Percentiles rank a stretch among this genome's conserved stretches.
Evolutionary conservation across 176 grass and related monocot genomes (phyloP).

Genomic region (Zoysia japonica): DNA sequence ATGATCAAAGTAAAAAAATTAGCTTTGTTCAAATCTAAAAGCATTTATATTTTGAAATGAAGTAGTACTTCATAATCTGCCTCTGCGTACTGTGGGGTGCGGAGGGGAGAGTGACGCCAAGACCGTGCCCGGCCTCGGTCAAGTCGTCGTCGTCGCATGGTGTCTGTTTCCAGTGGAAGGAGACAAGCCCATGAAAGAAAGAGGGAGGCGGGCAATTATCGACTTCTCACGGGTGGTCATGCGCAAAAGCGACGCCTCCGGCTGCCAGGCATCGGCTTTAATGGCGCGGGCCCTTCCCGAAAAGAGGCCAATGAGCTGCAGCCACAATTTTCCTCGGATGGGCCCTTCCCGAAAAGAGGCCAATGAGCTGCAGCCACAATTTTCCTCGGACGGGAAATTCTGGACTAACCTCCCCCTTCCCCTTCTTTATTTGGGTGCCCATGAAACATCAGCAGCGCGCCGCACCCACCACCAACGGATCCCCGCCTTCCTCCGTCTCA

Average conservation of each 20-base stretch:
- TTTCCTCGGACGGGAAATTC: slow-evolving; percentile 32
- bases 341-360: slow-evolving; percentile 35
- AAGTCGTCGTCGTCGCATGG: not conserved
- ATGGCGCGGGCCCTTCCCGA: slow-evolving; percentile 14
- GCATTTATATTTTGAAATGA: too few species aligned
- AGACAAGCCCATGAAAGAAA: not conserved
- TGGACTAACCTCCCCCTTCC: not conserved
- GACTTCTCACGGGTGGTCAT: not conserved
- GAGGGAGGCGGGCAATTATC: not conserved
- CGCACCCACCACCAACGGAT: not conserved
- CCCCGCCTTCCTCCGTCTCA: not conserved
- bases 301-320: slow-evolving; percentile 35
- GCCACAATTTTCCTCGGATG: slow-evolving; percentile 16
- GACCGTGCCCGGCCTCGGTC: not conserved
- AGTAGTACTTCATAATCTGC: too few species aligned
- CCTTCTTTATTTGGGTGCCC: slow-evolving; percentile 5
- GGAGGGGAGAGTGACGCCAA: too few species aligned
- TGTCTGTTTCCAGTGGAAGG: not conserved
- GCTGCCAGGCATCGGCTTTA: not conserved
- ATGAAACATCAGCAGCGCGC: slow-evolving; percentile 15
- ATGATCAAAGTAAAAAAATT: too few species aligned
- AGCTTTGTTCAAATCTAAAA: too few species aligned
- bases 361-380: slow-evolving; percentile 11
- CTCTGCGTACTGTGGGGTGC: too few species aligned
- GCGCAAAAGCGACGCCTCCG: not conserved